Evolutionary conservation across 2,329 filamentous ascomycete species (phyloP), one percentile per base, ranked within the genome.

Genomic region (Calonectria multiphialidica): DNA sequence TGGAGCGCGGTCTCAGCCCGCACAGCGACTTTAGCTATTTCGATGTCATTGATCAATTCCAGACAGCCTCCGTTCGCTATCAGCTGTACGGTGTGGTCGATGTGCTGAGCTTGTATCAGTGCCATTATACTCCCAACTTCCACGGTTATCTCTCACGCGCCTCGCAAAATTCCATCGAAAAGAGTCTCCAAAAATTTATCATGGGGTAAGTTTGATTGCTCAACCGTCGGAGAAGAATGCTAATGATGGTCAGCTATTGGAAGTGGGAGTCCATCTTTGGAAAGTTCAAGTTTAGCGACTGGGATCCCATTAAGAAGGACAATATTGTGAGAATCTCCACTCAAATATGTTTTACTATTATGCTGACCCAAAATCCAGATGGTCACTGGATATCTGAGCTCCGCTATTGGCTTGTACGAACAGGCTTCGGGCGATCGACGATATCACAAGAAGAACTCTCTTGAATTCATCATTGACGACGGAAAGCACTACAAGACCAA

Each of bases 21-120:
- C 49, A 47, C 30, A 71, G 76, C 35, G 77, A 78, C 50, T 75
- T 72, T 18, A 75, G 72, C 66, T 74, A 76, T n/a, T 68, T 71
- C 62, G 72, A 75, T 66, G 72, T 76, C 21, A 79, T 79, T 25
- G 77, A 79, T 71, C 77, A 78, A 65, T 79, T 79, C 66, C 77
- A 78, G 67, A 78, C 74, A 9, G 50, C 66, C 10, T 74, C 77
- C 25, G 47, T 79, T 42, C 77, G 77, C 10, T 79, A 79, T 66
- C 77, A 79, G 65, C 71, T 78, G 3, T 79, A 79, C 50, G 72
- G 67, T 9, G 70, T 74, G 10, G 70, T 77, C 5, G 72, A 77
- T 40, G 69, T 61, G 21, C 66, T 79, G n/a, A 72, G 59, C 50
- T 28, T 76, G 16, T 75, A 75, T 45, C 77, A 72, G 71, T 64